Base-by-base conservation (phyloP, 768 basidiomycete genomes). In the Suillus luteus region DNA sequence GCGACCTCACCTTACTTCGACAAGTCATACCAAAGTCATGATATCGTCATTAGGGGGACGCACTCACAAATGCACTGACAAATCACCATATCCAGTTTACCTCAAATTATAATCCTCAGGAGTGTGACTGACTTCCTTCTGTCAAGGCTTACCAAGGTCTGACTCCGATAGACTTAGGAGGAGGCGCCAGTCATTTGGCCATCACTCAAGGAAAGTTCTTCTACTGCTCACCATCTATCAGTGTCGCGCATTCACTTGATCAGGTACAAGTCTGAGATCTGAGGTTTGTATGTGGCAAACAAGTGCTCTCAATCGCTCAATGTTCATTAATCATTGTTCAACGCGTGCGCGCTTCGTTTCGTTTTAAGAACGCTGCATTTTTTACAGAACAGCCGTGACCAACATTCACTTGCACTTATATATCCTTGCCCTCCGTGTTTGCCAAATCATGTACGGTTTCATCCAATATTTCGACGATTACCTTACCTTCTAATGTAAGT, bases 1-100 rank as follows among this genome's bases (percentile, higher is more conserved):
- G 55, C 55, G 2, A 24, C 31, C 27, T 31, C 51, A 11, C 11
- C 48, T 49, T 48, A n/a, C 75, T 99, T 97, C 10, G 6, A 22
- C 14, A 12, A 24, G 22, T 49, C 49, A 8, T 15, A 24, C 24
- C 44, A 46, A 44, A 19, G 3, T 44, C 43, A 44, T 48, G 27
- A 27, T 27, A 27, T 22, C n/a, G 22, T 48, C 11, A 5, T 22
- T 46, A 6, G 24, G 14, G 27, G 27, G 27, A 27, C 2, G 27
- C 27, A 27, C 27, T 1, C 27, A 46, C 5, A 4, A n/a, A 48
- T 22, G 27, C 27, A 27, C 3, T 27, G 5, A n/a, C 46, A 5
- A 43, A 43, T 43, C 17, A 3, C 8, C 2, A n/a, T n/a, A 4
- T 44, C 9, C 43, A 12, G n/a, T 46, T 22, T 22, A 48, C 12